These are phyloP conservation scores for Corchorus olitorius DNA, from an alignment of 345 rosid genomes.

Conservation along the genomic window DNA sequence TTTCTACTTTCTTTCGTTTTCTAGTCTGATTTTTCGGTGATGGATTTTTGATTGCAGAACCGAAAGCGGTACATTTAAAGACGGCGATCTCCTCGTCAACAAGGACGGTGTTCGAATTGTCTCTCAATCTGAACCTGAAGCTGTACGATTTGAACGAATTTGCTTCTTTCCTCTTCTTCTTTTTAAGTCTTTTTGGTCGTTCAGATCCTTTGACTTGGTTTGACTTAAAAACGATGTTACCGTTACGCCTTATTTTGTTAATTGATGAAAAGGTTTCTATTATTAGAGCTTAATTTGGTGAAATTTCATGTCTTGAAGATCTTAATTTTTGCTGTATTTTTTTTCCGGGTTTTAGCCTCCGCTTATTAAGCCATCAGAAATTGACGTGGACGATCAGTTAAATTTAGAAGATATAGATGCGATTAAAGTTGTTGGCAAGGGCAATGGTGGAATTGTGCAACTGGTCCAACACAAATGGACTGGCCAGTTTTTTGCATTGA, in stretches of 20 bases:
- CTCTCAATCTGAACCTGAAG: slow-evolving; percentile 53
- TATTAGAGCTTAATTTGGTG: neutral
- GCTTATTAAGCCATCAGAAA: slow-evolving; percentile 61
- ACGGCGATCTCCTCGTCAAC: slow-evolving; percentile 94
- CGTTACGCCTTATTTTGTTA: neutral
- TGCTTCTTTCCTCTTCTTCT: neutral
- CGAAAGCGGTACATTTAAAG: slow-evolving; percentile 84
- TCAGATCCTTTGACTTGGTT: neutral
- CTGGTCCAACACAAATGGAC: slow-evolving; percentile 98
- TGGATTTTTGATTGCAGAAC: slow-evolving; percentile 43
- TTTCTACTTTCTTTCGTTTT: neutral
- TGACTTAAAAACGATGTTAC: neutral
- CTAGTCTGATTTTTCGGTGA: slow-evolving; percentile 11
- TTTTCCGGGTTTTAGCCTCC: slow-evolving; percentile 48
- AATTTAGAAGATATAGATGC: slow-evolving; percentile 74
- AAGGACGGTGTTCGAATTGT: slow-evolving; percentile 86
- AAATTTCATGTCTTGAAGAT: neutral
- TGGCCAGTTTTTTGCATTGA: slow-evolving; percentile 84
- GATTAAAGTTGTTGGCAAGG: slow-evolving; percentile 87
- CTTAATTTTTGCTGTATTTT: slow-evolving; percentile 10
- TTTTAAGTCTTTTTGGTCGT: neutral
- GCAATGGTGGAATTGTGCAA: slow-evolving; percentile 91
- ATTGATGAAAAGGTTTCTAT: neutral
- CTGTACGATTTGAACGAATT: slow-evolving; percentile 37
- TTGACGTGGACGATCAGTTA: slow-evolving; percentile 61